These are phyloP conservation scores for Phycomyces blakesleeanus DNA, from an alignment of 192 early-diverging fungal genomes.

Conservation along the genomic window DNA sequence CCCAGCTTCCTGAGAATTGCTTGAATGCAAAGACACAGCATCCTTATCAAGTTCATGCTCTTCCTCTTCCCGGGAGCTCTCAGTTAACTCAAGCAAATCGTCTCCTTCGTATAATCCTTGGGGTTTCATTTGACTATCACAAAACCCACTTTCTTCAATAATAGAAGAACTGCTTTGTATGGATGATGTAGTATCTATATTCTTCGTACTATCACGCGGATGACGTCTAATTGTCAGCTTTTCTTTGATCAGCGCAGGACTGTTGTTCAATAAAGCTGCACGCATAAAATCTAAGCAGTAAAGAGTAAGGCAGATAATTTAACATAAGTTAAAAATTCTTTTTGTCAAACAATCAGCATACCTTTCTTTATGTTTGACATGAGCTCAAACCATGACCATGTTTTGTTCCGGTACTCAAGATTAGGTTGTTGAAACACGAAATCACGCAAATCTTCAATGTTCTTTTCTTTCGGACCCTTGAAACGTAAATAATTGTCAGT, in stretches of 20 bases:
- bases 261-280: constrained; percentile 35
- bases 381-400: constrained; percentile 78
- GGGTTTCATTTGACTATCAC: not conserved
- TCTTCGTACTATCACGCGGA: constrained; percentile 15
- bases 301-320: constrained; percentile 7
- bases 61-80: not conserved
- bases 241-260: constrained; percentile 30
- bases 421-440: constrained; percentile 73
- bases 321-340: not conserved
- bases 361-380: constrained; percentile 66
- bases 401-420: constrained; percentile 77
- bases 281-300: constrained; percentile 31
- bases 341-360: constrained; percentile 28
- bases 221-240: constrained; percentile 33
- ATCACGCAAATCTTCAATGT: constrained; percentile 68
- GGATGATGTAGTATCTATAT: not conserved
- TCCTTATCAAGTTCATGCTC: constrained; percentile 2
- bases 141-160: not conserved
- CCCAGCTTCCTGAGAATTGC: constrained; percentile 1
- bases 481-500: constrained; percentile 7
- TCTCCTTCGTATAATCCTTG: not conserved
- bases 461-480: constrained; percentile 74
- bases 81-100: not conserved
- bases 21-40: constrained; percentile 4
- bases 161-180: not conserved